Base-by-base conservation (phyloP, 345 rosid genomes). In the Atalantia buxifolia region DNA sequence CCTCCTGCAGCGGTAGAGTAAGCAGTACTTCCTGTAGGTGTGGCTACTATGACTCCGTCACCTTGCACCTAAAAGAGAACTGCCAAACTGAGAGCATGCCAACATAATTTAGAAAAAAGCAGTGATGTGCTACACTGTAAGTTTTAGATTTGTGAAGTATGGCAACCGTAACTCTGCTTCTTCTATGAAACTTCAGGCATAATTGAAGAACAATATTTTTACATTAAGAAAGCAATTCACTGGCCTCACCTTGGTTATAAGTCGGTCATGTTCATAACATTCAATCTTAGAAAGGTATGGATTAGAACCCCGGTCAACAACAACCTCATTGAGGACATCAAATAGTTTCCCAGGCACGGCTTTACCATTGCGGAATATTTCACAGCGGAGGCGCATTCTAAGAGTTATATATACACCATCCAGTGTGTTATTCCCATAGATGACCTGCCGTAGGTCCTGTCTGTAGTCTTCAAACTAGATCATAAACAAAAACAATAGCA, bases 1-100 rank as follows among this genome's bases (percentile, higher is more conserved):
- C 99, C 99, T 78, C 99, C 98, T 9, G 99, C 99, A 77, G 99
- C 94, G 62, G 98, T 93, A 85, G 98, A 95, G 83, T 95, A 95
- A 69, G 98, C 98, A 77, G 99, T 95, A 80, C 99, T 95, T 75
- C 99, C 99, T 22, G 99, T 95, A 71, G 99, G 99, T 76, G 99
- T 95, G 64, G 99, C 99, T 85, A 95, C 90, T 77, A 95, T 95
- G 73, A 95, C 98, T 84, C 99, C 98, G 81, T 96, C 99, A 33
- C 98, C 99, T 89, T 96, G 99, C 83, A 96, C 98, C 99, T 96
- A 75, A 74, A 76, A 76, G 70, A 81, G 38, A 53, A 31, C 71
- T 28, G 66, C 31, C 35, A 76, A 48, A 66, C 14, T n/a, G 66
- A 77, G 45, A 38, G 63, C 69, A 70, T 19, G 55, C 71, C 62